A percentile compares a stretch with the other conserved stretches of the same genome.
Evolutionary conservation across 1,284 basidiomycete genomes (phyloP).

Genomic region (Meripilus lineatus): DNA sequence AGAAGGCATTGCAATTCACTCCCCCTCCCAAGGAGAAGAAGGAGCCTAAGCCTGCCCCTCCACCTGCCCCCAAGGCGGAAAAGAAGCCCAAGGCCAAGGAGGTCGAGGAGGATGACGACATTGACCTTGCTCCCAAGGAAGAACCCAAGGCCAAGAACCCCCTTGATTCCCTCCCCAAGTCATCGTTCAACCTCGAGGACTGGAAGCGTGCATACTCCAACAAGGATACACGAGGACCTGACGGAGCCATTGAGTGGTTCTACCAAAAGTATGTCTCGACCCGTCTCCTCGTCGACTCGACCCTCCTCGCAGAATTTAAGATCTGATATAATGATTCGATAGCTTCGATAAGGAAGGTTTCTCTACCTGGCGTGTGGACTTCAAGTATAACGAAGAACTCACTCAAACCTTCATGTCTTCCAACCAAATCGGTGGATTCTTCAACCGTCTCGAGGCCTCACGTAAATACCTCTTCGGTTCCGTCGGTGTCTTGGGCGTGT

Average conservation of each 20-base stretch:
- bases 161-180: conserved; percentile 89
- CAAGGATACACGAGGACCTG: conserved; percentile 84
- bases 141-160: conserved; percentile 91
- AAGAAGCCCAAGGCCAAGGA: conserved; percentile 62
- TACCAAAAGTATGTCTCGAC: conserved; percentile 68
- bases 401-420: conserved; percentile 91
- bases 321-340: conserved; percentile 18
- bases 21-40: conserved; percentile 72
- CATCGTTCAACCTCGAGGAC: conserved; percentile 92
- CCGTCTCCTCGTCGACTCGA: conserved; percentile 15
- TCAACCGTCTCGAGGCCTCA: conserved; percentile 93
- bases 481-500: conserved; percentile 82
- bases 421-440: conserved; percentile 90
- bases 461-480: conserved; percentile 96
- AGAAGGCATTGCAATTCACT: conserved; percentile 69
- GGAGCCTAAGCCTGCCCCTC: conserved; percentile 41
- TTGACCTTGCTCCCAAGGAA: conserved; percentile 51
- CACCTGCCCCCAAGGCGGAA: conserved; percentile 46
- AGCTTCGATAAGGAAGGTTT: conserved; percentile 91
- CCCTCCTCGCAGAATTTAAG: not conserved
- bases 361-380: conserved; percentile 90
- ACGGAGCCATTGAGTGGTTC: conserved; percentile 81
- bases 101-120: conserved; percentile 67
- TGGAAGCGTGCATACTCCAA: conserved; percentile 99
- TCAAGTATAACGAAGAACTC: conserved; percentile 97